phyloP scores from a whole-genome alignment of 495 filamentous ascomycete genomes.

The Jackrogersella multiformis region DNA sequence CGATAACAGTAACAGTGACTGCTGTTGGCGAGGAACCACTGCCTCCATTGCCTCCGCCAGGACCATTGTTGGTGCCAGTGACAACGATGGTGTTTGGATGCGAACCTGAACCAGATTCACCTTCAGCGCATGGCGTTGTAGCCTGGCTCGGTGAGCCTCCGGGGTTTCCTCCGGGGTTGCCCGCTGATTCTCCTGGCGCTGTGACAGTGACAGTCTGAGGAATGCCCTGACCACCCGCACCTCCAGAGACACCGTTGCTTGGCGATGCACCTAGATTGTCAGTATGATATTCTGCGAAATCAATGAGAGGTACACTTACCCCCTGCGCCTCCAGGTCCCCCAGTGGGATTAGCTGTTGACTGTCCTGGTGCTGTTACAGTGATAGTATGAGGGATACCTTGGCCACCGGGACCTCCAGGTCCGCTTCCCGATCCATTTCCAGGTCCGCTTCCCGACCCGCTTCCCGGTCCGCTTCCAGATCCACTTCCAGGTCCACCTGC shows the following conservation, averaged over 20 bases:
- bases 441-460: too few relatives aligned
- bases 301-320: too few relatives aligned
- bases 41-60: conserved; percentile 27
- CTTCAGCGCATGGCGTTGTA: conserved; percentile 31
- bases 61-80: conserved; percentile 24
- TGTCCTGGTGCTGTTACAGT: conserved; percentile 32
- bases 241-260: too few relatives aligned
- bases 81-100: conserved; percentile 19
- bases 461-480: conserved; percentile 15
- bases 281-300: too few relatives aligned
- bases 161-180: conserved; percentile 22
- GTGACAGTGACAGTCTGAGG: conserved; percentile 31
- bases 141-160: conserved; percentile 30
- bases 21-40: conserved; percentile 24
- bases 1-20: conserved; percentile 27
- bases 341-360: too few relatives aligned
- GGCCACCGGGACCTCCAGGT: conserved; percentile 24
- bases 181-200: conserved; percentile 30
- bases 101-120: conserved; percentile 20
- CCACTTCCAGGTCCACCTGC: conserved; percentile 18
- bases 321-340: conserved; percentile 23
- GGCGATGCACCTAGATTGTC: too few relatives aligned
- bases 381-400: conserved; percentile 25
- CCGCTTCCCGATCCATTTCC: too few relatives aligned
- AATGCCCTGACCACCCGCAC: conserved; percentile 23